Percentiles rank a stretch among this genome's conserved stretches.
Conservation (phyloP, 2,329 filamentous ascomycete species). For the Aspergillus calidoustus region DNA sequence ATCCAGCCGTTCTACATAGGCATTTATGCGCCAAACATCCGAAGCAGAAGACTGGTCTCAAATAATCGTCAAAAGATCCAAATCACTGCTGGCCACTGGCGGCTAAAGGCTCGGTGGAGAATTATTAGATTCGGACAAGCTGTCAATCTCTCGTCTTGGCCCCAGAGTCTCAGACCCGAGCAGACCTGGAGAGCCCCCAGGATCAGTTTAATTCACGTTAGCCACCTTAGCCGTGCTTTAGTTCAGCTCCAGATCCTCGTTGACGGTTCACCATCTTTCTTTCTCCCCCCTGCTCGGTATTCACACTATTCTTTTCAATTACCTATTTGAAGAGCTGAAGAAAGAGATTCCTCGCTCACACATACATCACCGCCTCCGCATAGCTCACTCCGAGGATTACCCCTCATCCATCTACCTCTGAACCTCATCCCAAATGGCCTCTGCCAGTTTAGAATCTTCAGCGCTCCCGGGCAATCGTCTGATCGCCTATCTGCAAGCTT, state of each 20-base stretch:
- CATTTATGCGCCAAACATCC: background rate
- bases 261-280: slow-evolving; percentile 8
- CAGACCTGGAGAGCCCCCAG: background rate
- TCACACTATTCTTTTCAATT: background rate
- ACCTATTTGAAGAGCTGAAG: background rate
- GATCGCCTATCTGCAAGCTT: slow-evolving; percentile 41
- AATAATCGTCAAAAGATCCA: background rate
- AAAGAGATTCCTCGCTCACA: background rate
- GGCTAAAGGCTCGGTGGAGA: slow-evolving; percentile 27
- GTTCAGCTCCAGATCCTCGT: slow-evolving; percentile 11
- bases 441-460: slow-evolving; percentile 18
- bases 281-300: background rate
- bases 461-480: slow-evolving; percentile 41
- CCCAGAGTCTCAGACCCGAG: background rate
- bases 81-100: slow-evolving; percentile 13
- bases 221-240: slow-evolving; percentile 15
- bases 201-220: slow-evolving; percentile 12
- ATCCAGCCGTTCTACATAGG: background rate
- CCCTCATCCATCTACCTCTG: background rate
- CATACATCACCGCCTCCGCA: background rate
- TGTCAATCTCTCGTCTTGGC: slow-evolving; percentile 27
- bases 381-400: background rate
- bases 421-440: slow-evolving; percentile 23
- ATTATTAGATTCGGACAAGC: slow-evolving; percentile 18
- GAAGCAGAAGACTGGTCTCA: slow-evolving; percentile 7